Conservation (phyloP, 768 basidiomycete species). For the Postia placenta region DNA sequence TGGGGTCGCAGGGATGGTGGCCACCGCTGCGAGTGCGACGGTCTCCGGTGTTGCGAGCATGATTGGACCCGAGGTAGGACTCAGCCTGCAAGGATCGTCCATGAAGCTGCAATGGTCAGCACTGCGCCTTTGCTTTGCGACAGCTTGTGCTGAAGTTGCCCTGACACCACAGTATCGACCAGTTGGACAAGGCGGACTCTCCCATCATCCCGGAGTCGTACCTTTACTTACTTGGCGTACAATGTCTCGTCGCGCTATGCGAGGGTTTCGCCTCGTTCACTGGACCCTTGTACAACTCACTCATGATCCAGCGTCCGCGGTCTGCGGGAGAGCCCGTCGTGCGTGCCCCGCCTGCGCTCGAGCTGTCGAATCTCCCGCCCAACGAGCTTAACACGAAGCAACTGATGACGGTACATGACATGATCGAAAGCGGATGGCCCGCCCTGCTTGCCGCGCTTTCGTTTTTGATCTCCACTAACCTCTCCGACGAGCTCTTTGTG, state of each 20-base stretch:
- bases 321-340: slow-evolving; percentile 57
- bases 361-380: slow-evolving; percentile 47
- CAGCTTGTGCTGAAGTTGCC: not conserved
- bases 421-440: slow-evolving; percentile 89
- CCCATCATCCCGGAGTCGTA: slow-evolving; percentile 93
- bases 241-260: slow-evolving; percentile 80
- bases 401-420: slow-evolving; percentile 61
- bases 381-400: slow-evolving; percentile 50
- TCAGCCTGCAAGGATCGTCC: slow-evolving; percentile 66
- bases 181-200: slow-evolving; percentile 94
- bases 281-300: slow-evolving; percentile 66
- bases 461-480: slow-evolving; percentile 83
- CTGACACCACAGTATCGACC: slow-evolving; percentile 69
- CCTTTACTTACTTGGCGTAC: slow-evolving; percentile 85
- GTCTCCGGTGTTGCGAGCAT: slow-evolving; percentile 83
- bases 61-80: slow-evolving; percentile 63
- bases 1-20: slow-evolving; percentile 77
- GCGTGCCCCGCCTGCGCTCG: slow-evolving; percentile 69
- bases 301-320: slow-evolving; percentile 59
- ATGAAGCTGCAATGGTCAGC: slow-evolving; percentile 91
- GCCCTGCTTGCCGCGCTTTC: slow-evolving; percentile 86
- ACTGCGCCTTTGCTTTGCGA: not conserved
- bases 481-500: slow-evolving; percentile 88
- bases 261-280: slow-evolving; percentile 78
- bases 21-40: slow-evolving; percentile 75